Conservation (phyloP, 2,329 filamentous ascomycete genomes). For the Pseudopyrenochaeta lycopersici region DNA sequence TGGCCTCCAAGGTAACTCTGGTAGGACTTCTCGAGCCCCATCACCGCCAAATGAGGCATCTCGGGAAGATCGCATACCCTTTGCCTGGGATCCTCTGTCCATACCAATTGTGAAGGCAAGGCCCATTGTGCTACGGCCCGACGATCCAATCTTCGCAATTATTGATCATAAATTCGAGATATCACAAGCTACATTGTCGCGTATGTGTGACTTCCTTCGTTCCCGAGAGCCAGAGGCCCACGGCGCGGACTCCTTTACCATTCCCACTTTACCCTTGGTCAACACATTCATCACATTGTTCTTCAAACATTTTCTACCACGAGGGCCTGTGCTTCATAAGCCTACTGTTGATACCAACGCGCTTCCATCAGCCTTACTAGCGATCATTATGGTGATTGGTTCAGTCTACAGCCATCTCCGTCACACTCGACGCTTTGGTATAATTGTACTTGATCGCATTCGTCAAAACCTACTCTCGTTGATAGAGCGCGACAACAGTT, state of each 20-base stretch:
- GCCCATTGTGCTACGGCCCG: constrained; percentile 3
- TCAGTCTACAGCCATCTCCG: constrained; percentile 10
- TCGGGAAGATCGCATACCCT: constrained; percentile 8
- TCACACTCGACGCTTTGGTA: constrained; percentile 11
- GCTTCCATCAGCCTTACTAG: constrained; percentile 1
- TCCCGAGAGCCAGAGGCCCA: not conserved
- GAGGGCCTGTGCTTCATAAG: constrained; percentile 7
- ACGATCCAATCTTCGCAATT: constrained; percentile 8
- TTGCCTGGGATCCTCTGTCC: constrained; percentile 11
- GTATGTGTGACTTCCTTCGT: not conserved
- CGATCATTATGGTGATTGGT: constrained; percentile 12
- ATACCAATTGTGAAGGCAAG: constrained; percentile 7
- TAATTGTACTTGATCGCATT: constrained; percentile 8
- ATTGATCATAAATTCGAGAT: not conserved
- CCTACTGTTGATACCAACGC: constrained; percentile 1
- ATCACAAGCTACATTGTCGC: not conserved
- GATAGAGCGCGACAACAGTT: constrained; percentile 10
- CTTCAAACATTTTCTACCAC: constrained; percentile 5
- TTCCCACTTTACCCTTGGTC: constrained; percentile 6
- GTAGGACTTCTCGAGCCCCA: not conserved
- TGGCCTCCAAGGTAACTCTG: not conserved
- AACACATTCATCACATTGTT: constrained; percentile 13
- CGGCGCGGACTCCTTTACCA: constrained; percentile 2
- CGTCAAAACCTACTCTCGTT: constrained; percentile 3
- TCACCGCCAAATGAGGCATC: constrained; percentile 13